phyloP scores from a whole-genome alignment of 2,329 filamentous ascomycete species.

The Camillea tinctor region DNA sequence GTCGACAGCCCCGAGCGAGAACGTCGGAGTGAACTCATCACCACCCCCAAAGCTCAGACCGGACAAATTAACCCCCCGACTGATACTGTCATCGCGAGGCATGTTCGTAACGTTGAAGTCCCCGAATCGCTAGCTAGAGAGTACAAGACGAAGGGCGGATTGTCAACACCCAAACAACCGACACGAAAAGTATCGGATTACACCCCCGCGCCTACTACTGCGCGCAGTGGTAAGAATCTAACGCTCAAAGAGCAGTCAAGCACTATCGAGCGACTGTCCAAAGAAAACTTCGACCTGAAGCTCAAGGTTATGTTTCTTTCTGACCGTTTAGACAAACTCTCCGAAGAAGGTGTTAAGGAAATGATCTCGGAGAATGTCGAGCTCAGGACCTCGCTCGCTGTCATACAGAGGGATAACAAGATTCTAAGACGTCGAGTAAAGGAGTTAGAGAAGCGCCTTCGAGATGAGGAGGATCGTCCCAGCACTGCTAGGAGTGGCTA shows the following conservation, averaged over 20 bases:
- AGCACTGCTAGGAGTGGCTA: conserved; percentile 56
- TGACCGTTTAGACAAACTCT: conserved; percentile 87
- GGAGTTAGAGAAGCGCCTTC: conserved; percentile 78
- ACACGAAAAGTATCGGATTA: conserved; percentile 48
- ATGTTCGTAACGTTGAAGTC: conserved; percentile 86
- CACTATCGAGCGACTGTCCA: conserved; percentile 92
- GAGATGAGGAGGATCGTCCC: conserved; percentile 60
- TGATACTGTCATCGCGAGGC: conserved; percentile 84
- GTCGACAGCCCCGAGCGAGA: conserved; percentile 38
- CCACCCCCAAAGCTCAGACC: conserved; percentile 68
- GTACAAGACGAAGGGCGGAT: conserved; percentile 73
- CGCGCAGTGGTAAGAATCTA: conserved; percentile 65
- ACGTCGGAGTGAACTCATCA: conserved; percentile 49
- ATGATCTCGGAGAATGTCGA: conserved; percentile 98
- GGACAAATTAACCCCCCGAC: conserved; percentile 64
- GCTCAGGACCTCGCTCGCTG: conserved; percentile 84
- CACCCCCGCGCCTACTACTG: conserved; percentile 52
- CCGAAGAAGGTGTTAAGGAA: conserved; percentile 94
- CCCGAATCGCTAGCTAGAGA: conserved; percentile 85
- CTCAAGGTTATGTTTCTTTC: conserved; percentile 97
- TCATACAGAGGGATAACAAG: conserved; percentile 89
- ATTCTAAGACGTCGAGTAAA: conserved; percentile 75
- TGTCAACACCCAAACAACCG: conserved; percentile 50
- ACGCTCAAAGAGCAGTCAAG: conserved; percentile 97
- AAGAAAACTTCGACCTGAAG: conserved; percentile 97